Base-by-base conservation (phyloP, 805 yeast genomes). In the Saturnispora gosingensis region DNA sequence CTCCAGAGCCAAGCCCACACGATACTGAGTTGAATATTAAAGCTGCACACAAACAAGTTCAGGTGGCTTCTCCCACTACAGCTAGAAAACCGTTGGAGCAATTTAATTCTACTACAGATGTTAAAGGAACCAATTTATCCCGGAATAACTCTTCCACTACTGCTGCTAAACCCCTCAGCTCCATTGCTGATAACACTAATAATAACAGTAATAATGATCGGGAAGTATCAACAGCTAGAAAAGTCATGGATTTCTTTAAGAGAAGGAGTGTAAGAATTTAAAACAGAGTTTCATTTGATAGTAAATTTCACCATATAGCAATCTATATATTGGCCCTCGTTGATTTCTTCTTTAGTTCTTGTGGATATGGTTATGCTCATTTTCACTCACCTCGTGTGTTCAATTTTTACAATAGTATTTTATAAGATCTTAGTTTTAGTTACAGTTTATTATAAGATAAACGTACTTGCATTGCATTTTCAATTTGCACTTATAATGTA, bases 221-320 rank as follows among this genome's bases (percentile, higher is more conserved):
- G 58, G 87, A 82, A 58, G 80, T 81, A 20, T 82, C 89, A 46
- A 83, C 93, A 2, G 88, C 93, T 5, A 80, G 82, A 62, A 81
- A 80, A 59, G 89, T 84, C 9, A 79, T 84, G 76, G 90, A 83
- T 64, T 84, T 84, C 64, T 83, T 84, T 71, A 83, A 83, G 63
- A 76, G 90, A 67, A 77, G 87, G 67, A 79, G 72, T 59, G 64
- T 68, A 51, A 64, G 72, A 56, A 67, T 68, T 32, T 68, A 53
- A 24, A n/a, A 10, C n/a, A 18, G 11, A 16, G 13, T 18, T 38
- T 38, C 5, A 18, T 13, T 38, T 35, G 9, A 20, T 10, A 6
- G 25, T 10, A 3, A 7, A 18, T 38, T 7, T 18, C 4, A 8
- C 13, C 42, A 36, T 18, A 38, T 38, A 18, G 24, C 20, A 18